phyloP scores from a whole-genome alignment of 306 rosid species.

The Leucaena leucocephala region DNA sequence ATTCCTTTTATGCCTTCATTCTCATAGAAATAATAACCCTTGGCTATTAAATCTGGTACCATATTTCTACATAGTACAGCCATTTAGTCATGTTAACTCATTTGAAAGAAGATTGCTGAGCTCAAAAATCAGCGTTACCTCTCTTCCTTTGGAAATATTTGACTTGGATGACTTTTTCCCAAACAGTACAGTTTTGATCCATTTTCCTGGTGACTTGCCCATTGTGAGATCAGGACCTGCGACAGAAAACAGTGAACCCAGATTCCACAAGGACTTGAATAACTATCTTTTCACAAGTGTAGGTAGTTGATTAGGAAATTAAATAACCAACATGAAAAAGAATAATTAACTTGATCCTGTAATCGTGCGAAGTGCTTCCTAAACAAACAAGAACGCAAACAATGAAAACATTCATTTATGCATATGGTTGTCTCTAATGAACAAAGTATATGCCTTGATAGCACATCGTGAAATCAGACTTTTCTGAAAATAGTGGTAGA shows the following conservation, averaged over 20 bases:
- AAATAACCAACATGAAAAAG: neutral
- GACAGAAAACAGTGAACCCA: slow-evolving; percentile 29
- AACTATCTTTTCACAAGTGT: too few species aligned
- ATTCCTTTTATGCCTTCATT: slow-evolving; percentile 22
- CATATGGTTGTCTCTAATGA: neutral
- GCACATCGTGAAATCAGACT: slow-evolving; percentile 20
- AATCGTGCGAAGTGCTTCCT: slow-evolving; percentile 24
- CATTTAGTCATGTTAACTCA: slow-evolving; percentile 9
- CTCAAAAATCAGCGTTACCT: slow-evolving; percentile 47
- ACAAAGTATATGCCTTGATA: slow-evolving; percentile 14
- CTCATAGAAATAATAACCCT: slow-evolving; percentile 5
- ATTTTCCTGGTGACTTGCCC: slow-evolving; percentile 98
- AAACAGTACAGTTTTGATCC: slow-evolving; percentile 87
- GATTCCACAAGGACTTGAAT: slow-evolving; percentile 9
- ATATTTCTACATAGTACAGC: neutral
- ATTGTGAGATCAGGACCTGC: slow-evolving; percentile 55
- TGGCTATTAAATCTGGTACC: neutral
- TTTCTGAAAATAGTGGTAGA: neutral
- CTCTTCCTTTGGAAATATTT: slow-evolving; percentile 65
- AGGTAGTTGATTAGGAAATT: neutral
- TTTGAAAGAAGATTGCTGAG: slow-evolving; percentile 5
- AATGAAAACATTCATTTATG: neutral
- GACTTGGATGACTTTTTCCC: slow-evolving; percentile 88
- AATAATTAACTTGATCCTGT: slow-evolving; percentile 15
- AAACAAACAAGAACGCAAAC: slow-evolving; percentile 4